phyloP scores from a whole-genome alignment of 1,284 basidiomycete species.

The Tilletia setariae region DNA sequence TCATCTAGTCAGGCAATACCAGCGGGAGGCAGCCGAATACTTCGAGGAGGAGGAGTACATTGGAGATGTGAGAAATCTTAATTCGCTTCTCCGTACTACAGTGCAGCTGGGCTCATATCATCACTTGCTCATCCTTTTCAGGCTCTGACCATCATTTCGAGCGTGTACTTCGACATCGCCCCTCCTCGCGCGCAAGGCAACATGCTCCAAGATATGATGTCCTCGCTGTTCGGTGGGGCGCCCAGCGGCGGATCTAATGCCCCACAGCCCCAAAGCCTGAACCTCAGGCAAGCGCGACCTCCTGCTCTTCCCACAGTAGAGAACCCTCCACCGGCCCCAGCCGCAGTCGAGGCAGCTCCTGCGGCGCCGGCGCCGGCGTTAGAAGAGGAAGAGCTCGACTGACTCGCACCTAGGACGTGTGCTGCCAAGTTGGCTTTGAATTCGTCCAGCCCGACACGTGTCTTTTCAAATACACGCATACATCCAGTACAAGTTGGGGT shows the following conservation, averaged over 20 bases:
- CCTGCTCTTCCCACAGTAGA: slow-evolving; percentile 8
- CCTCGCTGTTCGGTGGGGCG: background rate
- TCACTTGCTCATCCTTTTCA: background rate
- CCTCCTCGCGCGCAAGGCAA: slow-evolving; percentile 13
- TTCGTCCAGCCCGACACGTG: too few relatives aligned
- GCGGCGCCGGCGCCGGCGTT: background rate
- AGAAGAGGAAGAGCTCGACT: slow-evolving; percentile 12
- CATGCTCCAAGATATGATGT: slow-evolving; percentile 18
- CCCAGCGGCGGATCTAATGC: background rate
- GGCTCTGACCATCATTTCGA: slow-evolving; percentile 12
- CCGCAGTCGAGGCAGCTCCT: background rate
- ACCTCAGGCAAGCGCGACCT: background rate
- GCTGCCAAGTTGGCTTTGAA: too few relatives aligned
- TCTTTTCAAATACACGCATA: too few relatives aligned
- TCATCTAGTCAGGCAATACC: slow-evolving; percentile 3
- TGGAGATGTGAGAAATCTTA: slow-evolving; percentile 7
- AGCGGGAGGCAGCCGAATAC: background rate
- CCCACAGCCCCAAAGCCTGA: background rate
- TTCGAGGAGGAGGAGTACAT: slow-evolving; percentile 12
- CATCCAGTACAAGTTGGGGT: too few relatives aligned
- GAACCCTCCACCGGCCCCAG: background rate
- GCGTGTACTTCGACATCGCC: slow-evolving; percentile 15
- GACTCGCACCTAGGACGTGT: background rate
- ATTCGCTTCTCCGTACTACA: background rate
- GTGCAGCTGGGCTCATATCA: background rate